Evolutionary conservation across 140 eudicot species (phyloP).

Genomic region (Flaveria floridana): DNA sequence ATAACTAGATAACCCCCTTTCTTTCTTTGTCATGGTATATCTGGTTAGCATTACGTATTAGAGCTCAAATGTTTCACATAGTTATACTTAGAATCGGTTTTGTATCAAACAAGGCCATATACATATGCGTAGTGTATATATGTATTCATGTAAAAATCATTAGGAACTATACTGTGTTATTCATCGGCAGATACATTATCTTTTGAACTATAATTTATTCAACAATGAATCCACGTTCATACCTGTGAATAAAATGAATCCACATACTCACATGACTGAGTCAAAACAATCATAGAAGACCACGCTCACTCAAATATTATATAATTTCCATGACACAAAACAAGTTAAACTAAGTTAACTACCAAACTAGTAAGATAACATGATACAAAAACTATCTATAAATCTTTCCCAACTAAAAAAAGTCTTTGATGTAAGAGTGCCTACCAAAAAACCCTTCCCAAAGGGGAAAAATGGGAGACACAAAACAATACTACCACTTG

Average conservation of each 20-base stretch:
- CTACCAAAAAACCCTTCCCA: slow-evolving; percentile 24
- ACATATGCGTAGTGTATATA: no score
- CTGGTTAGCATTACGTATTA: no score
- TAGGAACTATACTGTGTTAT: no score
- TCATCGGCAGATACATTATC: not conserved
- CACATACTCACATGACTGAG: not conserved
- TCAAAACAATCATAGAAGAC: slow-evolving; percentile 1
- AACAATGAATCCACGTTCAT: not conserved
- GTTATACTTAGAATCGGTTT: no score
- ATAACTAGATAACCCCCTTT: no score
- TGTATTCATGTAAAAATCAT: no score
- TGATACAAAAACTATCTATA: slow-evolving; percentile 4
- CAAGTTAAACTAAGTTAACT: not conserved
- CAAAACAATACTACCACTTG: slow-evolving; percentile 19
- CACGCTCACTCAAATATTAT: slow-evolving; percentile 5
- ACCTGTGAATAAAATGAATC: not conserved
- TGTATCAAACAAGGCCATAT: no score
- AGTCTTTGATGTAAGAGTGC: slow-evolving; percentile 2
- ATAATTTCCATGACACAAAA: slow-evolving; percentile 10
- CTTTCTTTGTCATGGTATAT: no score
- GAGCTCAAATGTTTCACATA: no score
- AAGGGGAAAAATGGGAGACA: slow-evolving; percentile 5
- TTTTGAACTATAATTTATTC: not conserved
- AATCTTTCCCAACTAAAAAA: slow-evolving; percentile 1
- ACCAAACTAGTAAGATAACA: not conserved